phyloP scores from a whole-genome alignment of 2,329 filamentous ascomycete species.

The Mariannaea sp. region DNA sequence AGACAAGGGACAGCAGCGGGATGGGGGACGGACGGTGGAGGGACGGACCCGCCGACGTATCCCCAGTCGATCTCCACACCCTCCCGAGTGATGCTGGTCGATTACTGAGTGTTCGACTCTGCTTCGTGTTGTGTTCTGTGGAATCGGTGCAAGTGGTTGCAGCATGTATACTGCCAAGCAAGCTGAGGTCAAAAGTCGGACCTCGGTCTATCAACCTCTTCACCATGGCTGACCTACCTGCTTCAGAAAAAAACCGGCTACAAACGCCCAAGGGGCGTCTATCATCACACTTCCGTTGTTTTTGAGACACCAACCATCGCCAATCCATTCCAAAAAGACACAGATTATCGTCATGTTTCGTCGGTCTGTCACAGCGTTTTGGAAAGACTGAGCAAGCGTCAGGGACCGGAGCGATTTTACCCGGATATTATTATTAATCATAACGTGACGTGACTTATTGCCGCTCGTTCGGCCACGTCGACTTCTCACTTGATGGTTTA shows the following conservation, averaged over 20 bases:
- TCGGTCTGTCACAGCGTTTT: not conserved
- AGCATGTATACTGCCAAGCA: not conserved
- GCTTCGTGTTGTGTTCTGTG: conserved; percentile 10
- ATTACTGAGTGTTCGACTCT: conserved; percentile 3
- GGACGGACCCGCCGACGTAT: conserved; percentile 14
- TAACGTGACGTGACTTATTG: conserved; percentile 14
- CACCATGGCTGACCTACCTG: too few relatives aligned
- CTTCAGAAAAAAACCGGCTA: too few relatives aligned
- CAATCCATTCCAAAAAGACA: not conserved
- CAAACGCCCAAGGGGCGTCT: too few relatives aligned
- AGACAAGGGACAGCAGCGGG: conserved; percentile 12
- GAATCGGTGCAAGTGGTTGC: too few relatives aligned
- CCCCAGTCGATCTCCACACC: conserved; percentile 20
- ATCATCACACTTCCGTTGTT: too few relatives aligned
- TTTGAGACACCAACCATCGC: too few relatives aligned
- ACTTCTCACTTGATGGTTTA: conserved; percentile 9
- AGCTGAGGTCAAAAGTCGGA: not conserved
- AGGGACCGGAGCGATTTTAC: conserved; percentile 14
- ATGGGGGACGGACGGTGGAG: conserved; percentile 10
- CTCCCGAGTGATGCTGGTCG: conserved; percentile 8
- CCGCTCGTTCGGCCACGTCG: conserved; percentile 18
- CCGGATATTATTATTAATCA: conserved; percentile 8
- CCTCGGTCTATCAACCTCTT: not conserved
- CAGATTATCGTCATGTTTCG: not conserved
- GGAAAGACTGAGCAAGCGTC: conserved; percentile 5